Conservation (phyloP, 345 rosid genomes). For the Citrus sp. region DNA sequence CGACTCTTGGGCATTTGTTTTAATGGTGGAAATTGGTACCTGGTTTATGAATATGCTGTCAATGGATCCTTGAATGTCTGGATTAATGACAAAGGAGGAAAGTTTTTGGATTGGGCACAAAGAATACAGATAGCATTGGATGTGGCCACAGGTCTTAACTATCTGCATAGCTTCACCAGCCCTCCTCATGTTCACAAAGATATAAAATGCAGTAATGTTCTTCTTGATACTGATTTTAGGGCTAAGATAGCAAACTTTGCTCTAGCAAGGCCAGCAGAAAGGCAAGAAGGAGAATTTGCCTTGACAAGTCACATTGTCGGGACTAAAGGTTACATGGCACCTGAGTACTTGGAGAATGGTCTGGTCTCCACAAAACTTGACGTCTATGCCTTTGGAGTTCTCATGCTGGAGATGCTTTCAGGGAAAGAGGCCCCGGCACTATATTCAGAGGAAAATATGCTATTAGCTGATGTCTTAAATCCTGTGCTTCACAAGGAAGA, state of each 20-base stretch:
- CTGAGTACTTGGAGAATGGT: constrained; percentile 80
- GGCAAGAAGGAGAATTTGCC: constrained; percentile 44
- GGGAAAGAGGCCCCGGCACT: constrained; percentile 56
- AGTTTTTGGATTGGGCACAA: constrained; percentile 50
- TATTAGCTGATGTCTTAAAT: constrained; percentile 25
- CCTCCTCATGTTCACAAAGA: constrained; percentile 62
- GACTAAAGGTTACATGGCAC: constrained; percentile 81
- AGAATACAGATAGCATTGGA: constrained; percentile 60
- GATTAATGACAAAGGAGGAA: constrained; percentile 40
- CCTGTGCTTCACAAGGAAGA: constrained; percentile 22
- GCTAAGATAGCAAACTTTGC: constrained; percentile 55
- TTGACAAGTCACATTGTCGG: constrained; percentile 85
- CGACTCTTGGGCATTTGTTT: constrained; percentile 74
- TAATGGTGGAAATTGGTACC: constrained; percentile 61
- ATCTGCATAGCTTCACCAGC: constrained; percentile 62
- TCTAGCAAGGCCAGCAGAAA: constrained; percentile 45
- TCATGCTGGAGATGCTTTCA: constrained; percentile 56
- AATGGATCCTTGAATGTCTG: constrained; percentile 72
- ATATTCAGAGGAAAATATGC: constrained; percentile 28
- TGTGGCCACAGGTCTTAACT: constrained; percentile 73
- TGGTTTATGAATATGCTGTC: constrained; percentile 67
- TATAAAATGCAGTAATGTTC: constrained; percentile 39
- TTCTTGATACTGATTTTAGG: constrained; percentile 50
- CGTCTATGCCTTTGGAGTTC: constrained; percentile 77
- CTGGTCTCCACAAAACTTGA: constrained; percentile 73